Evolutionary conservation across 768 basidiomycete species (phyloP).

Genomic region (Gloeopeniophorella convolvens): DNA sequence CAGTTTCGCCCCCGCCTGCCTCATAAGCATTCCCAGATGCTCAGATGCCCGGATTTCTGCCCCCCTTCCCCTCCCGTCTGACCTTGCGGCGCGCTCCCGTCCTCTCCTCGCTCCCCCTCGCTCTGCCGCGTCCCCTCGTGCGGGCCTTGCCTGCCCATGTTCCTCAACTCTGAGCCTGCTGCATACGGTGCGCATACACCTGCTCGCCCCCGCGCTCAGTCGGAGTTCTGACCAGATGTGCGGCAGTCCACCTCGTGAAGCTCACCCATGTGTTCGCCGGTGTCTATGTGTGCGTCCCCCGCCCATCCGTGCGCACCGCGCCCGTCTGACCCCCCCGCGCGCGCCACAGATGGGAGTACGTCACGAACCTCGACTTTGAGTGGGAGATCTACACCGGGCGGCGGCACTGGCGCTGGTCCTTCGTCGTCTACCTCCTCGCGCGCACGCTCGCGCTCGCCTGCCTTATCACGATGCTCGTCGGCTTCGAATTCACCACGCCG

Average conservation of each 20-base stretch:
- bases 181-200: background rate
- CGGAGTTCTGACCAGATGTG: background rate
- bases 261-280: conserved; percentile 11
- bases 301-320: no score
- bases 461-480: background rate
- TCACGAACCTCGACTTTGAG: conserved; percentile 14
- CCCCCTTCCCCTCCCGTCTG: background rate
- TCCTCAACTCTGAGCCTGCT: conserved; percentile 2
- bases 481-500: conserved; percentile 1
- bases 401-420: conserved; percentile 14
- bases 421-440: conserved; percentile 8
- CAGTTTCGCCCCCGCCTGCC: background rate
- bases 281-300: conserved; percentile 1
- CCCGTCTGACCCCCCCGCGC: background rate
- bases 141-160: background rate
- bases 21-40: background rate
- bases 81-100: background rate
- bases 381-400: conserved; percentile 15
- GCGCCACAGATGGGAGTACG: conserved; percentile 9
- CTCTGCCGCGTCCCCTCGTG: background rate
- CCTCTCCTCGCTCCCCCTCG: background rate
- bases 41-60: background rate
- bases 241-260: conserved; percentile 5
- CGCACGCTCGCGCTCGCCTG: conserved; percentile 5
- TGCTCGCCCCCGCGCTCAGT: background rate